Evolutionary conservation across 2,329 filamentous ascomycete genomes (phyloP), one percentile per base, ranked within the genome.

Genomic region (Colletotrichum plurivorum): DNA sequence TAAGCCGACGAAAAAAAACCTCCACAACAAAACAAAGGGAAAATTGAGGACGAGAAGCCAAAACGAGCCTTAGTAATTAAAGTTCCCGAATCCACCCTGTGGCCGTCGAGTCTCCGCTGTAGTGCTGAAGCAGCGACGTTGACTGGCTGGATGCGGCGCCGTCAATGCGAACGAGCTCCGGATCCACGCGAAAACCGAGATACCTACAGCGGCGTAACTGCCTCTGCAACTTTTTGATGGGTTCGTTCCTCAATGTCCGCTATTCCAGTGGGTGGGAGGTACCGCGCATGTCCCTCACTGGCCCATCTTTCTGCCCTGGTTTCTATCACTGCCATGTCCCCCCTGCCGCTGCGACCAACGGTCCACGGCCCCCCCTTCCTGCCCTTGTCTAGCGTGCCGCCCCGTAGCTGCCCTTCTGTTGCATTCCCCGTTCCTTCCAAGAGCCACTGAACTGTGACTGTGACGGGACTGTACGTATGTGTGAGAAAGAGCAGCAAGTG

Each of bases 31-130:
- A 7, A 16, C 45, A 49, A 68, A 54, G 43, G n/a, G 20, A 39
- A 20, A 55, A 46, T 43, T 36, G 41, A 36, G 22, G 48, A 54
- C 49, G 27, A 15, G 36, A 18, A 49, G 8, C 13, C 53, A 57
- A 58, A 58, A 63, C 55, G 49, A 22, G 61, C 57, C 52, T 71
- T 70, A 60, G 59, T 58, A 60, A 69, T 69, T 69, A 65, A 52
- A 69, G 57, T 70, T 71, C 69, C 69, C 69, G 67, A 63, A 48
- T 66, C 61, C 69, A 69, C 67, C 61, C 67, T 69, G 31, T 55
- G 18, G 61, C 43, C 51, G 41, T 20, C 36, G 18, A 15, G 45
- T 41, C 56, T 31, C 53, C 48, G 46, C 55, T n/a, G 16, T 20
- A 13, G 10, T 16, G 43, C 31, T 18, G 18, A 52, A 45, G 45